phyloP scores from a whole-genome alignment of 2,329 filamentous ascomycete species.

The Salinomyces thailandicus region DNA sequence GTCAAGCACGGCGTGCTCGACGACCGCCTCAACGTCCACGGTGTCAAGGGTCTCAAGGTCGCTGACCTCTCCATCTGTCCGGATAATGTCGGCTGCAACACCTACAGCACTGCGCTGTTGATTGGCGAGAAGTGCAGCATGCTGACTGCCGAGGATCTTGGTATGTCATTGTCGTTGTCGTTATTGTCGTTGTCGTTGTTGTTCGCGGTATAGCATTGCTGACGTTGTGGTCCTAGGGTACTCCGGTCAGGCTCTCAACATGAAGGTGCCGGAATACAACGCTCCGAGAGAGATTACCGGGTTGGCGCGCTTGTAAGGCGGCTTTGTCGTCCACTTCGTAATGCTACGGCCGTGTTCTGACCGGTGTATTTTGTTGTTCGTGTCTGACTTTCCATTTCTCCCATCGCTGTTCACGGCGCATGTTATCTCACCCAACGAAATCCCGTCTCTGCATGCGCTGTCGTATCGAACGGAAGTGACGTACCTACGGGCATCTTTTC shows the following conservation, averaged over 20 bases:
- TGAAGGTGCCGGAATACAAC: constrained; percentile 54
- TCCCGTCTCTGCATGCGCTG: no score
- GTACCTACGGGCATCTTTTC: no score
- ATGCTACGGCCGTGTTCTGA: no score
- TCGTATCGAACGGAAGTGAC: no score
- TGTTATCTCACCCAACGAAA: no score
- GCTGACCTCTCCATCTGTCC: constrained; percentile 67
- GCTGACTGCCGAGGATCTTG: constrained; percentile 61
- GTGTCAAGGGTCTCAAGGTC: constrained; percentile 66
- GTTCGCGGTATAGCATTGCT: no score
- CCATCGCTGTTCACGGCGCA: no score
- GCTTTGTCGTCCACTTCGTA: no score
- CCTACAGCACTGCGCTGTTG: constrained; percentile 58
- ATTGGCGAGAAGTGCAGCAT: constrained; percentile 67
- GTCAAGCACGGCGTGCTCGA: constrained; percentile 72
- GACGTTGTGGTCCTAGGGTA: constrained; percentile 53
- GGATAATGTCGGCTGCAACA: constrained; percentile 59
- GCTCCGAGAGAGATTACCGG: constrained; percentile 36
- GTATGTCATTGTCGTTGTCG: constrained; percentile 51
- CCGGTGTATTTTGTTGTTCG: no score
- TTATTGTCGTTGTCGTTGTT: no score
- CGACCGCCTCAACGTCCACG: constrained; percentile 67
- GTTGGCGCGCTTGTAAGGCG: constrained; percentile 33
- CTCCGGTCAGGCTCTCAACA: constrained; percentile 60
- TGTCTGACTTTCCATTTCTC: no score